Conservation (phyloP, 768 basidiomycete species). For the Pleurotus sapidus region DNA sequence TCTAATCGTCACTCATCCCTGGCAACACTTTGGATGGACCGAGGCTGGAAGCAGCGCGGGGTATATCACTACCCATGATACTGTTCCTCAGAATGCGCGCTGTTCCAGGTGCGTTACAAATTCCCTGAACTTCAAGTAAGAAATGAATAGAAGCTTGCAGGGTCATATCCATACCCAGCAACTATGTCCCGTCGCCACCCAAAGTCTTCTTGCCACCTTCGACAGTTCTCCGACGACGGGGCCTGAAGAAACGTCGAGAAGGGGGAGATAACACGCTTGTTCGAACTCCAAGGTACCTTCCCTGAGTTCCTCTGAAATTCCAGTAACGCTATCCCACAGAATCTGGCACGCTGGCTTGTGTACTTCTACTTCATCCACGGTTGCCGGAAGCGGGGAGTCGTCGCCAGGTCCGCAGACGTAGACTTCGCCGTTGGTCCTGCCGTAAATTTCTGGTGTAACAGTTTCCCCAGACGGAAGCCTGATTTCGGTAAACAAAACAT, state of each 20-base stretch:
- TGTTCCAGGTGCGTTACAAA: constrained; percentile 83
- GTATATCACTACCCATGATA: constrained; percentile 52
- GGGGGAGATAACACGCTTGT: constrained; percentile 81
- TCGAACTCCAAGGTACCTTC: constrained; percentile 47
- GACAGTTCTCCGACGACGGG: constrained; percentile 71
- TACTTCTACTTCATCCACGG: constrained; percentile 70
- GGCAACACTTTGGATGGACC: background rate
- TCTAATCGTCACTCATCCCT: background rate
- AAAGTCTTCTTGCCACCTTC: constrained; percentile 56
- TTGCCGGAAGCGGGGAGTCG: constrained; percentile 60
- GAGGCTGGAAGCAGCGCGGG: background rate
- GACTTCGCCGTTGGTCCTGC: constrained; percentile 62
- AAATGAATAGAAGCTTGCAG: background rate
- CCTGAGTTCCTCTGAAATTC: constrained; percentile 56
- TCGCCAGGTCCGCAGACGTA: constrained; percentile 84
- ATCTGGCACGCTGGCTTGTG: constrained; percentile 53
- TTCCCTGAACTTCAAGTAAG: constrained; percentile 44
- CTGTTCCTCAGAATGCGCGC: constrained; percentile 71
- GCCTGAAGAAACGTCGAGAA: constrained; percentile 48
- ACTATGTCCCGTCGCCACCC: constrained; percentile 76
- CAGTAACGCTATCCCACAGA: constrained; percentile 53
- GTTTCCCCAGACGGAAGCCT: constrained; percentile 15
- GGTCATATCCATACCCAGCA: constrained; percentile 57
- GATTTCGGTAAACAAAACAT: constrained; percentile 85
- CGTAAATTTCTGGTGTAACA: constrained; percentile 67